Conservation (phyloP, 2,329 filamentous ascomycete species). For the Monosporascus sp. region DNA sequence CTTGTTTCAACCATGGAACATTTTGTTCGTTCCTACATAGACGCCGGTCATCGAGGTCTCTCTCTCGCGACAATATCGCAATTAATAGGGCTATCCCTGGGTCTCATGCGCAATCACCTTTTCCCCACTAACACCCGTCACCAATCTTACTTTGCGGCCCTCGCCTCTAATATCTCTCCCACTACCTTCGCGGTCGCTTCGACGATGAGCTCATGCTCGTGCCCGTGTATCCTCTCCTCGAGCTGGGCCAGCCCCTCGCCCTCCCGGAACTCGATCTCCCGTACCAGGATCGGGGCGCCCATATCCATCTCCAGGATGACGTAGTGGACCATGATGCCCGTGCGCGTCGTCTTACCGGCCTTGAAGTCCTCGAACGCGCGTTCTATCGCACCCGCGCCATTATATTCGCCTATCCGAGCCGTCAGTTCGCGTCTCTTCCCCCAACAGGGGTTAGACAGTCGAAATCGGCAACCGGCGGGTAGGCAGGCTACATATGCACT, state of each 20-base stretch:
- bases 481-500: background rate
- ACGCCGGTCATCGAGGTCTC: too few relatives aligned
- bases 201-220: constrained; percentile 76
- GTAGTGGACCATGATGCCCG: constrained; percentile 87
- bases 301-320: constrained; percentile 77
- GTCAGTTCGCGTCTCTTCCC: constrained; percentile 55
- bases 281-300: constrained; percentile 65
- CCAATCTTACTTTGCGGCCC: background rate
- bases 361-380: constrained; percentile 61
- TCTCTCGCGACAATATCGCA: too few relatives aligned
- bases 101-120: too few relatives aligned
- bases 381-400: constrained; percentile 65
- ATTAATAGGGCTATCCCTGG: too few relatives aligned
- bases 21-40: too few relatives aligned
- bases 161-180: background rate
- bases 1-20: too few relatives aligned
- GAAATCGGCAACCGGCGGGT: background rate
- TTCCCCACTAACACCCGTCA: too few relatives aligned
- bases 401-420: constrained; percentile 56
- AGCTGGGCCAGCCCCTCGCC: constrained; percentile 62
- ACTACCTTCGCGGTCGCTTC: constrained; percentile 49
- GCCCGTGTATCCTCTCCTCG: constrained; percentile 65
- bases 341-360: constrained; percentile 53
- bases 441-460: constrained; percentile 3
- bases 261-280: constrained; percentile 60